These are phyloP conservation scores for button mushroom (Agaricus bisporus) DNA, from an alignment of 768 basidiomycete genomes.

Conservation along the genomic window DNA sequence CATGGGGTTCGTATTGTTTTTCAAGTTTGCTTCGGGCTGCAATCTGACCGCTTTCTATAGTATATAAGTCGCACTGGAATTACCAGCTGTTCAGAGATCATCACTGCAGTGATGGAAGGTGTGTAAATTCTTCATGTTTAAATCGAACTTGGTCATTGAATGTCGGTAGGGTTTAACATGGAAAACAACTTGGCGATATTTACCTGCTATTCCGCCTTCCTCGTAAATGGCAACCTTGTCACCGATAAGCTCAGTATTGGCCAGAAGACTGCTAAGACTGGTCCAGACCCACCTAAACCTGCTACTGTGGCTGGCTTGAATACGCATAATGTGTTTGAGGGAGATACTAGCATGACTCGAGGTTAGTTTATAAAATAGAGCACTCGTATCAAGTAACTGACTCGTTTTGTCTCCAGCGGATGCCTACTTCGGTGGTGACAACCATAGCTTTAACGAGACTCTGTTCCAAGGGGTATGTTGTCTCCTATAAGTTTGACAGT, in stretches of 20 bases:
- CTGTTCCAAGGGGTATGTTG: conserved; percentile 14
- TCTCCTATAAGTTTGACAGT: too few relatives aligned
- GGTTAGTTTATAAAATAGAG: background rate
- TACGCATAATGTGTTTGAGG: conserved; percentile 16
- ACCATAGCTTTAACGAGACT: conserved; percentile 18
- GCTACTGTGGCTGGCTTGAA: conserved; percentile 17
- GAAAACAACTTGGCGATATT: conserved; percentile 11
- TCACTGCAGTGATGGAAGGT: conserved; percentile 15
- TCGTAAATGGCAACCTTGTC: conserved; percentile 16
- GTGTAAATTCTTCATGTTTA: background rate
- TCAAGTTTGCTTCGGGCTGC: too few relatives aligned
- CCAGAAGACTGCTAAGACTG: conserved; percentile 14
- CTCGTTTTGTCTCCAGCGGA: conserved; percentile 3
- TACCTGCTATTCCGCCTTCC: conserved; percentile 13
- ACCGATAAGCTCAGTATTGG: conserved; percentile 17
- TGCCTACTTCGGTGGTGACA: conserved; percentile 15
- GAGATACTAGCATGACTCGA: conserved; percentile 13
- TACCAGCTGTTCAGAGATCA: conserved; percentile 12
- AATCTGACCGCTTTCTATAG: background rate
- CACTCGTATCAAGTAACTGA: background rate
- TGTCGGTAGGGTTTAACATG: conserved; percentile 16
- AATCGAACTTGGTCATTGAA: background rate
- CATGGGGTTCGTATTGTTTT: conserved; percentile 13
- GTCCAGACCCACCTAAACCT: conserved; percentile 14
- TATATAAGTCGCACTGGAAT: conserved; percentile 13